Conservation (phyloP, 2,329 filamentous ascomycete species). For the Penicillium sp. region DNA sequence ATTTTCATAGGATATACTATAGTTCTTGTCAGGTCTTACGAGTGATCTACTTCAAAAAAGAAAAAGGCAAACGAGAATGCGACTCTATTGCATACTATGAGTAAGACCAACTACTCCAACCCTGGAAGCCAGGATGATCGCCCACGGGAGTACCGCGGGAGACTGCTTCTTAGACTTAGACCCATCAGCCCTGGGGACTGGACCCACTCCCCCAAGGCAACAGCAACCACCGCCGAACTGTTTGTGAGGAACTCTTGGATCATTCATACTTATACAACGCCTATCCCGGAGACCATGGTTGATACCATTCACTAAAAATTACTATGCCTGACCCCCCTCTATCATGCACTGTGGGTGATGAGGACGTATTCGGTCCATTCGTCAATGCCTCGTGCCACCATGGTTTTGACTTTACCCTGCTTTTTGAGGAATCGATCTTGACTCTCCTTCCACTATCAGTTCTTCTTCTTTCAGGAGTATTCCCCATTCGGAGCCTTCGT, state of each 20-base stretch:
- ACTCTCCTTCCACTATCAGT: constrained; percentile 20
- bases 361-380: constrained; percentile 37
- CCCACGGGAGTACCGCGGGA: too few species aligned
- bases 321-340: constrained; percentile 15
- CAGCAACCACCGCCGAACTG: constrained; percentile 1
- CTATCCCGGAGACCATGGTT: neutral
- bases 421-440: constrained; percentile 41
- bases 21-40: neutral
- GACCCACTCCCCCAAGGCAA: constrained; percentile 6
- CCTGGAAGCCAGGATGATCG: neutral
- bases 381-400: constrained; percentile 32
- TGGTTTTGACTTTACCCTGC: constrained; percentile 41
- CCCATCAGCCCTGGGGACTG: neutral
- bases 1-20: neutral
- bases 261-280: neutral
- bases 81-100: neutral
- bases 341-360: constrained; percentile 25
- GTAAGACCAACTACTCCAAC: neutral
- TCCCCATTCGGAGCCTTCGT: constrained; percentile 19
- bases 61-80: neutral
- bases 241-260: neutral
- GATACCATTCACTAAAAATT: neutral
- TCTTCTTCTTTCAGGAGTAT: constrained; percentile 1
- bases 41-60: neutral
- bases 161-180: neutral